Evolutionary conservation across 805 yeast genomes (phyloP).

Genomic region (Grigorovia humatica): DNA sequence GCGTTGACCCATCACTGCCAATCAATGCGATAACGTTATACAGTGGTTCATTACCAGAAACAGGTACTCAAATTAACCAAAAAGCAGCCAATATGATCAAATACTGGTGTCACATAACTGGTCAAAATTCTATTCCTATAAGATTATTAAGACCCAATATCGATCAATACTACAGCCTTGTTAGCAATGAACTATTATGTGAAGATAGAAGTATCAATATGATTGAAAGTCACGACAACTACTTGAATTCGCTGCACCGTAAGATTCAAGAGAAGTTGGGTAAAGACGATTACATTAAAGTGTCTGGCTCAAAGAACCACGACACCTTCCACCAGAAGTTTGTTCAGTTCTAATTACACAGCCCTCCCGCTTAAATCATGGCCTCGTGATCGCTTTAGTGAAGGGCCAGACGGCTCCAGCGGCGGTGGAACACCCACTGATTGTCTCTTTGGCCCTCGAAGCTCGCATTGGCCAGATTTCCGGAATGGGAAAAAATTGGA

Average conservation of each 20-base stretch:
- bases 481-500: not conserved
- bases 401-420: too few relatives aligned
- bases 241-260: conserved; percentile 57
- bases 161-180: conserved; percentile 21
- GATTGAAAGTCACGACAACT: conserved; percentile 53
- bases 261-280: conserved; percentile 44
- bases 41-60: conserved; percentile 50
- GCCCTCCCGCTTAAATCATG: too few relatives aligned
- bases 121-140: conserved; percentile 18
- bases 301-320: conserved; percentile 14
- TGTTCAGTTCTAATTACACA: conserved; percentile 20
- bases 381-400: too few relatives aligned
- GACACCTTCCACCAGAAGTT: conserved; percentile 26
- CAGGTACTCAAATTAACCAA: conserved; percentile 56
- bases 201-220: conserved; percentile 60
- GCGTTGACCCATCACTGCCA: conserved; percentile 32
- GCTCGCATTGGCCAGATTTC: not conserved
- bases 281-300: conserved; percentile 31
- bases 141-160: conserved; percentile 25
- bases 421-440: not conserved
- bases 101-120: conserved; percentile 31
- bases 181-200: conserved; percentile 46
- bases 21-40: conserved; percentile 18
- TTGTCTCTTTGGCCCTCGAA: not conserved
- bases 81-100: conserved; percentile 56